Base-by-base conservation (phyloP, 495 filamentous ascomycete genomes). In the Ascobolus immersus region DNA sequence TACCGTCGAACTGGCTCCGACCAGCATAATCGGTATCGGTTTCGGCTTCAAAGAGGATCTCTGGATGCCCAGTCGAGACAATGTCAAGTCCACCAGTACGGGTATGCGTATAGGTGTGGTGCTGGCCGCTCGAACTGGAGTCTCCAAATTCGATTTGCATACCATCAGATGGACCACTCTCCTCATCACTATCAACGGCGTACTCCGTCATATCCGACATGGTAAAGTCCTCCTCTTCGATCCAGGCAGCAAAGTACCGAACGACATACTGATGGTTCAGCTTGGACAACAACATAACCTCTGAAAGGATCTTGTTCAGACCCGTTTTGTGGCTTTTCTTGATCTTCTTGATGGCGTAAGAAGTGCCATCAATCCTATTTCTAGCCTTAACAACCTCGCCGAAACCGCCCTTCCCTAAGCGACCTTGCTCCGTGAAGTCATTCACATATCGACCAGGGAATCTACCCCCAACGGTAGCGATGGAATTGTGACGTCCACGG, bases 321-420 rank as follows among this genome's bases (percentile, higher is more conserved):
- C 76, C 76, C 23, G 71, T 60, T 23, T 75, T 63, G 12, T 79
- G 78, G 32, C 70, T 72, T 40, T 82, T 73, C 15, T 70, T 77
- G 34, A 96, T 89, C 47, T 93, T 93, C 52, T 96, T 96, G 40
- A 96, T 70, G 3, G 86, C 86, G 59, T 96, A 96, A 8, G 89
- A 67, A 33, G 76, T 73, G 6, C 78, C 77, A 52, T 94, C 84
- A 5, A 92, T 64, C 52, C 81, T 89, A 44, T 92, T 90, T 36
- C 89, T 65, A 5, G 86, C 84, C 49, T 84, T 81, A 27, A 96
- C 80, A n/a, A 96, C 86, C 54, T 93, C 77, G 19, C 89, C 86
- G 52, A 89, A 96, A 2, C 84, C 89, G 11, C 86, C 86, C 52
- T 78, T 86, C 17, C 89, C 86, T 13, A 96, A 58, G 2, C 73